These are phyloP conservation scores for Tuber melanosporum DNA, from an alignment of 495 filamentous ascomycete genomes.

Conservation along the genomic window DNA sequence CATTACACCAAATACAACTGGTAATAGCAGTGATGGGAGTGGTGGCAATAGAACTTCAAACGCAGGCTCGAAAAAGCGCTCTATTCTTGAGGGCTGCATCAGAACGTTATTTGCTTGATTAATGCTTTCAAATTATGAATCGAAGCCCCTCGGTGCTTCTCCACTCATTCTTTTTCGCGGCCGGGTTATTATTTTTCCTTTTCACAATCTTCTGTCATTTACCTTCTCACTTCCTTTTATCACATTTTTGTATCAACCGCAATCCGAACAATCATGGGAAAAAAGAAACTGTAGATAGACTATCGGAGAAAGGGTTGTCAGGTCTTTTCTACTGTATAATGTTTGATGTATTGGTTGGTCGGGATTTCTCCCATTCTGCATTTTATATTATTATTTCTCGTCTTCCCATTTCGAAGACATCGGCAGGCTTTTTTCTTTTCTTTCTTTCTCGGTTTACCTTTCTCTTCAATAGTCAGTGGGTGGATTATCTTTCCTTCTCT, in stretches of 20 bases:
- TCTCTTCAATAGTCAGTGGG: neutral
- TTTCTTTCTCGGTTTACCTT: neutral
- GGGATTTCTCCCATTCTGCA: constrained; percentile 16
- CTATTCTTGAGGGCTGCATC: constrained; percentile 17
- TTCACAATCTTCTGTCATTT: constrained; percentile 2
- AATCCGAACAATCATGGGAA: neutral
- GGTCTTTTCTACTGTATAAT: constrained; percentile 26
- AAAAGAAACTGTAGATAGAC: neutral
- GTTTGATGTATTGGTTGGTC: constrained; percentile 30
- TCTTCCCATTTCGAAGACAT: neutral
- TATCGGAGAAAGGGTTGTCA: constrained; percentile 6
- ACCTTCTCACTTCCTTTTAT: neutral
- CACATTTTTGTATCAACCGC: neutral
- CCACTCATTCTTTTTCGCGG: neutral
- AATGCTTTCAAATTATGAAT: neutral
- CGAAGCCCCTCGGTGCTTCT: neutral
- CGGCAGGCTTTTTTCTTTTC: neutral
- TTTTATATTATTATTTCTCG: constrained; percentile 9
- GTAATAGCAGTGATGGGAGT: constrained; percentile 4
- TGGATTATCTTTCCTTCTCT: constrained; percentile 4
- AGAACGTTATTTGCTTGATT: constrained; percentile 17
- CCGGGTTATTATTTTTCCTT: constrained; percentile 16
- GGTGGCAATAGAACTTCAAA: neutral
- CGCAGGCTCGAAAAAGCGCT: constrained; percentile 15
- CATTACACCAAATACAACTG: constrained; percentile 17